phyloP scores from a whole-genome alignment of 345 rosid species.

The Psidium guajava region DNA sequence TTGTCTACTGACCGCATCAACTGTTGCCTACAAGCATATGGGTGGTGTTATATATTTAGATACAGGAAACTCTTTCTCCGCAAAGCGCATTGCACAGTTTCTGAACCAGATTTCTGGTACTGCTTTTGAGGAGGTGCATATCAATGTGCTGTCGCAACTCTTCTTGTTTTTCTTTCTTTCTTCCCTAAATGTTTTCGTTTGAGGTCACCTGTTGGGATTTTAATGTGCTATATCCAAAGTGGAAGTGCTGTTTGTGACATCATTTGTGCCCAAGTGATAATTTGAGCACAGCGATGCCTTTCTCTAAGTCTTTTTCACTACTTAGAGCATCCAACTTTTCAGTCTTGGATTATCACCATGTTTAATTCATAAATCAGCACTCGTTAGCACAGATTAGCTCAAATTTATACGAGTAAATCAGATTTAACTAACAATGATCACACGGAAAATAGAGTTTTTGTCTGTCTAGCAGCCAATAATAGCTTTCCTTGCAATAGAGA shows the following conservation, averaged over 20 bases:
- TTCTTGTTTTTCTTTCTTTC: neutral
- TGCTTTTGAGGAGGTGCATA: constrained; percentile 25
- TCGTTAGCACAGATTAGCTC: neutral
- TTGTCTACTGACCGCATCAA: constrained; percentile 57
- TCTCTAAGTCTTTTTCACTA: neutral
- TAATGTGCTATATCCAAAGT: neutral
- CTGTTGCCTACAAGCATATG: constrained; percentile 30
- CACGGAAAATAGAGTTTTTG: neutral
- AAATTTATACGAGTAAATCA: neutral
- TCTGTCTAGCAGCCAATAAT: neutral
- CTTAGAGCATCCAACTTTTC: neutral
- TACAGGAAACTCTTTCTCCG: constrained; percentile 78
- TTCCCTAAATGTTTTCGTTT: neutral
- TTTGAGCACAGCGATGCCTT: neutral
- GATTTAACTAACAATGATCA: neutral
- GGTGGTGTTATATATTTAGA: constrained; percentile 53
- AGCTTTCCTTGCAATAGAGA: neutral
- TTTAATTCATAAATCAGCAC: neutral
- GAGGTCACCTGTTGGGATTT: neutral
- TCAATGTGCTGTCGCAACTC: neutral
- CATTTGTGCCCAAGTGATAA: neutral
- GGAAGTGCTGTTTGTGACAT: neutral
- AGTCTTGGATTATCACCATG: neutral
- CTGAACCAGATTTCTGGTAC: constrained; percentile 18
- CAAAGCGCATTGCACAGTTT: constrained; percentile 43